These are phyloP conservation scores for Botrytis aclada DNA, from an alignment of 2,329 filamentous ascomycete species.

Conservation along the genomic window DNA sequence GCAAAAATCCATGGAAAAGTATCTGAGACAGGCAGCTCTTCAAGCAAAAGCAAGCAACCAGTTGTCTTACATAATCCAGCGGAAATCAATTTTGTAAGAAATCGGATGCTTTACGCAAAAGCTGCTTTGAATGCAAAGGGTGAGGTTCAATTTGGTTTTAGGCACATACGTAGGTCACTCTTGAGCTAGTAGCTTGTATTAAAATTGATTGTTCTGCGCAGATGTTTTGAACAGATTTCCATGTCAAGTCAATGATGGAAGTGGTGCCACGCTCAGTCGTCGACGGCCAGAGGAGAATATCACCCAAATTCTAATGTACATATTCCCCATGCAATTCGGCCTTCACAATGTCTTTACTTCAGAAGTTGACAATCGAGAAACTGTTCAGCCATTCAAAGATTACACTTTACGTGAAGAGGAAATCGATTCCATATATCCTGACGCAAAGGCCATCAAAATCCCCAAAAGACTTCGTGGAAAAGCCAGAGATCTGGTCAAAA, in stretches of 20 bases:
- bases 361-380: slow-evolving; percentile 60
- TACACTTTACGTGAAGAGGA: slow-evolving; percentile 85
- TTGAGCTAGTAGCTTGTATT: slow-evolving; percentile 22
- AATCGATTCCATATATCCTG: slow-evolving; percentile 47
- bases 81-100: slow-evolving; percentile 72
- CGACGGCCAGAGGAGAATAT: slow-evolving; percentile 46
- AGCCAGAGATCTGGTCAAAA: slow-evolving; percentile 56
- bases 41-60: background rate
- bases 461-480: slow-evolving; percentile 69
- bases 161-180: slow-evolving; percentile 68
- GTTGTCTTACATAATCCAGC: slow-evolving; percentile 43
- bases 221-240: slow-evolving; percentile 76
- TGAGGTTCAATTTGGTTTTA: slow-evolving; percentile 68
- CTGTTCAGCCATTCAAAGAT: slow-evolving; percentile 73
- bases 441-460: slow-evolving; percentile 39
- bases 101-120: slow-evolving; percentile 81
- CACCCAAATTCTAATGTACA: slow-evolving; percentile 78
- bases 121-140: slow-evolving; percentile 67
- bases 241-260: slow-evolving; percentile 10
- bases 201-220: slow-evolving; percentile 40
- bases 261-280: background rate
- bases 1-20: background rate
- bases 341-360: slow-evolving; percentile 91
- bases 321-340: slow-evolving; percentile 88
- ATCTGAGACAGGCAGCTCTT: background rate